Evolutionary conservation across 345 rosid genomes (phyloP), one percentile per base, ranked within the genome.

Genomic region (Populus nigra): DNA sequence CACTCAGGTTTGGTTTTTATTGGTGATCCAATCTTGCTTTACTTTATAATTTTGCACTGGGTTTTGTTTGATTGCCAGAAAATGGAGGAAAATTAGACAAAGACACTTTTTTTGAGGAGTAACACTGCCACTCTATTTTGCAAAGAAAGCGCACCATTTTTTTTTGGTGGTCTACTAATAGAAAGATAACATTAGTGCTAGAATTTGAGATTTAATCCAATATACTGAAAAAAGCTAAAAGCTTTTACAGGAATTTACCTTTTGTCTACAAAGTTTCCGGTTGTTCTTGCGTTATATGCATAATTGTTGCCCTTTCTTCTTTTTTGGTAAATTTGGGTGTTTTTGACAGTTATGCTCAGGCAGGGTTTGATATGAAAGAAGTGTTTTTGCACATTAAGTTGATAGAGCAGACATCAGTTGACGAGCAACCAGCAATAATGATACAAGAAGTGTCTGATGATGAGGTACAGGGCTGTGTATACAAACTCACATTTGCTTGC

Each of bases 351-450:
- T 95, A 95, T 68, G 88, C 94, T 31, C 93, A 95, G 75, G 96
- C 96, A 73, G 98, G 88, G 72, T 95, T 95, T 76, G 98, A 91
- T 74, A 93, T 93, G 97, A 92, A 93, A 81, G 98, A 95, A 72
- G 96, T 93, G 65, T 95, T 95, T 88, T 83, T 93, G 29, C 99
- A 95, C 79, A 88, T 93, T 20, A 95, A 93, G 84, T 84, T 93
- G 91, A 93, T 93, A 77, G 99, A 93, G 88, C 96, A 95, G 88
- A 94, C 98, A 73, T 88, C 90, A 2, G 92, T 88, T 50, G 96
- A 90, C 55, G 97, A 90, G 49, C 88, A 81, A 45, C 99, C 97
- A 15, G 94, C 91, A 33, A 81, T 89, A 74, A 77, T 91, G 89
- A 87, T 92, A 69, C 97, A 95, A 79, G 91, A 95, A 76, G 87